These are phyloP conservation scores for Oenanthe javanica DNA, from an alignment of 140 eudicot genomes.

Conservation along the genomic window DNA sequence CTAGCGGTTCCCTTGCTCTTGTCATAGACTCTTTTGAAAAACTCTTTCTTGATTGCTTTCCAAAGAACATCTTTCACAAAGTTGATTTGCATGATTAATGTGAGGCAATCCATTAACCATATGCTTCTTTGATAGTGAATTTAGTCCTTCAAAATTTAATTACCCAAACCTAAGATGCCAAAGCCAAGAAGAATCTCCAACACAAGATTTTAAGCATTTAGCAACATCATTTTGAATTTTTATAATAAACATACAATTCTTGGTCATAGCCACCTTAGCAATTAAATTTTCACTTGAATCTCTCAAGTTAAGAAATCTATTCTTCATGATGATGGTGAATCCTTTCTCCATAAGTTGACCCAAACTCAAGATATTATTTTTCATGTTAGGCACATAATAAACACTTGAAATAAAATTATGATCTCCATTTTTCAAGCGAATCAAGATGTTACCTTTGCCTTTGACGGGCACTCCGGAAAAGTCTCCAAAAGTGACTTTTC, in stretches of 20 bases:
- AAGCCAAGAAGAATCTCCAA: not conserved
- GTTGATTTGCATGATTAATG: not conserved
- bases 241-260: not conserved
- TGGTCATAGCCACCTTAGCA: not conserved
- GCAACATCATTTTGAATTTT: not conserved
- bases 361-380: not conserved
- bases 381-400: not conserved
- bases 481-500: not conserved
- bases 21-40: not conserved
- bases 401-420: not conserved
- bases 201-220: not conserved
- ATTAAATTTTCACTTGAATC: not conserved
- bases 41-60: not conserved
- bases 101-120: not conserved
- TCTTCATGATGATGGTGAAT: not conserved
- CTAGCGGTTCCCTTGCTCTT: not conserved
- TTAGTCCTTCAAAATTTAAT: not conserved
- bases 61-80: not conserved
- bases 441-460: not conserved
- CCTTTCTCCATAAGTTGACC: not conserved
- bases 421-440: not conserved
- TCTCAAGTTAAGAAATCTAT: not conserved
- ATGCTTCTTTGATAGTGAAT: not conserved
- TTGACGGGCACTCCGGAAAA: not conserved
- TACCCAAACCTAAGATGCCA: not conserved